Base-by-base conservation (phyloP, 495 filamentous ascomycete species). In the Trichocladium antarcticum region DNA sequence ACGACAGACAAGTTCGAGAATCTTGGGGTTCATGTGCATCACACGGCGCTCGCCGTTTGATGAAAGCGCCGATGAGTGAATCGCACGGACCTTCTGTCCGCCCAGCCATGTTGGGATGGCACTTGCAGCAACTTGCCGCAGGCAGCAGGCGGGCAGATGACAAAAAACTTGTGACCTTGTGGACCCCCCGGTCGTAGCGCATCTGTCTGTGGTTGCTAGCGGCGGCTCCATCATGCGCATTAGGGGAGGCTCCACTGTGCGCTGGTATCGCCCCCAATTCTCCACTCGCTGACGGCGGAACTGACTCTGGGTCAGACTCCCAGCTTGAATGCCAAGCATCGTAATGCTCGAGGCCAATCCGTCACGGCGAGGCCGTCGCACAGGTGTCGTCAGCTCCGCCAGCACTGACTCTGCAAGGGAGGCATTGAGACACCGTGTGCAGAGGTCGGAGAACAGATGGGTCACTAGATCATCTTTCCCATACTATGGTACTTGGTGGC, bases 241-340 rank as follows among this genome's bases (percentile, higher is more conserved):
- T 50, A 1, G 32, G 20, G 22, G 27, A 44, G 40, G 37, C 42
- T 40, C 47, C 53, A 48, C 51, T 31, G 17, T 21, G 49, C 29
- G 38, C 22, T 43, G 50, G 37, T 54, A 41, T 59, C 48, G 54
- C 61, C 59, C 42, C 53, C 51, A 36, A 39, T 11, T 14, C 52
- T 39, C 58, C 56, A 54, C 58, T 37, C 17, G 39, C 58, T 43
- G 54, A 53, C 49, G 54, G 40, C 40, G 45, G 42, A 29, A 60
- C 53, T 64, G 61, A 64, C 61, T 62, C 56, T 49, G 22, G n/a
- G 28, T 41, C 31, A 39, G 36, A 56, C 49, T 46, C 50, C n/a
- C n/a, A n/a, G n/a, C n/a, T 37, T 45, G 39, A 38, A 51, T 42
- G 59, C 45, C 51, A 27, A 54, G 50, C 59, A 36, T 20, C 37